Evolutionary conservation across 257 asterid species (phyloP), one percentile per base, ranked within the genome.

Genomic region (Asclepias syriaca): DNA sequence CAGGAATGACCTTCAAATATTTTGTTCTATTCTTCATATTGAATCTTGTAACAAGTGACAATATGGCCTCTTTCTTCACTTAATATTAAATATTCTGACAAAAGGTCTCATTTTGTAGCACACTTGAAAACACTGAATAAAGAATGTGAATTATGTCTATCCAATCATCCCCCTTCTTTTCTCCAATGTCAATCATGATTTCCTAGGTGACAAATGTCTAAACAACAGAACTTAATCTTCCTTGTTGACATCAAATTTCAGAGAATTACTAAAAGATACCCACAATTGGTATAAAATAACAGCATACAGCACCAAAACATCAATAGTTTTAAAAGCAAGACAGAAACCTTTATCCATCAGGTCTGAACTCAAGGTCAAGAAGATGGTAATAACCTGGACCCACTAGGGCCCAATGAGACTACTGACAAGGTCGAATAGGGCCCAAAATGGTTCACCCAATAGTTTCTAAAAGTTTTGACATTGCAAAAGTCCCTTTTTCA

Each of bases 361-460:
- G 49, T 64, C 50, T 61, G 48, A 32, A 61, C 29, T 16, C 68
- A 37, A 64, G 50, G 68, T 64, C 68, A 64, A 8, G 68, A 24
- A 37, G 50, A 16, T 48, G 19, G 46, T 16, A 37, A 18, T 37
- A 37, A 18, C 3, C 34, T 7, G 1, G 22, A 61, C 21, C 45
- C 66, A 32, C 13, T 7, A 37, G 8, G 50, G 21, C 22, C 27
- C 27, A 12, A 37, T 37, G 27, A 64, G 3, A 34, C 49, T 63
- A 4, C 48, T n/a, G 22, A 34, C 13, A 32, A 37, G 67, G 8
- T 16, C 29, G 34, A 34, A 34, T 16, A 4, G 37, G 39, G 19
- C 1, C 6, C 24, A 34, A 63, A 34, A 63, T 16, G 24, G 48
- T 34, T 63, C 16, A 16, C 48, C 66, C 3, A 63, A 16, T 34